Conservation (phyloP, 345 rosid genomes). For the Hevea brasiliensis region DNA sequence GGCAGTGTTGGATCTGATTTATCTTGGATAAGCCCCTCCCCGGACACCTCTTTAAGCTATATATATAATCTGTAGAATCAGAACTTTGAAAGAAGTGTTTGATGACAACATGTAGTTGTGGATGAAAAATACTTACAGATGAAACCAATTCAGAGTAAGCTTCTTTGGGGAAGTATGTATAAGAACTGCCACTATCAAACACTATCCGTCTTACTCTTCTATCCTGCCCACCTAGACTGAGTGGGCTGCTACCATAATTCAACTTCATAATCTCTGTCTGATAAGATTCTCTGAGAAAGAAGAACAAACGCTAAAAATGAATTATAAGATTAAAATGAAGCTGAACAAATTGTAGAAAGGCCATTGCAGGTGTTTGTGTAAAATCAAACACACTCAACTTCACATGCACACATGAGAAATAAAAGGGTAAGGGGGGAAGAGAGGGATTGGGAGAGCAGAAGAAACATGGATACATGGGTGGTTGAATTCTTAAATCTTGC, state of each 20-base stretch:
- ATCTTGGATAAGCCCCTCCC: conserved; percentile 48
- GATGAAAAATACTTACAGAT: conserved; percentile 53
- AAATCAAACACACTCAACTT: not conserved
- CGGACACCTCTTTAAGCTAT: conserved; percentile 60
- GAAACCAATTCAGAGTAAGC: conserved; percentile 63
- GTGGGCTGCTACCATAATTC: conserved; percentile 56
- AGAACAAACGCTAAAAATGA: not conserved
- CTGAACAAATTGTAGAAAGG: not conserved
- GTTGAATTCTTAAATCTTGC: not conserved
- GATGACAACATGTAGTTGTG: not conserved
- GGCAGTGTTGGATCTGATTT: conserved; percentile 69
- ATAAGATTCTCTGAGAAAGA: conserved; percentile 54
- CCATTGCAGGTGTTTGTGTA: not conserved
- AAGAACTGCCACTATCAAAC: conserved; percentile 92
- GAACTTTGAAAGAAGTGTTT: not conserved
- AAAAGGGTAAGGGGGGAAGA: not conserved
- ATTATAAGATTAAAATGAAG: conserved; percentile 16
- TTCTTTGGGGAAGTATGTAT: conserved; percentile 74
- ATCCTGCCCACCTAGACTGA: conserved; percentile 48
- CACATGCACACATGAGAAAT: not conserved
- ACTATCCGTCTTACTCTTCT: conserved; percentile 45
- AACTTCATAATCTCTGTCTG: conserved; percentile 53
- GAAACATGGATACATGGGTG: not conserved
- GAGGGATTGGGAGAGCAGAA: not conserved
- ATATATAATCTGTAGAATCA: conserved; percentile 13